These are phyloP conservation scores for Rhizopogon parksii DNA, from an alignment of 1,284 basidiomycete genomes.

Conservation along the genomic window DNA sequence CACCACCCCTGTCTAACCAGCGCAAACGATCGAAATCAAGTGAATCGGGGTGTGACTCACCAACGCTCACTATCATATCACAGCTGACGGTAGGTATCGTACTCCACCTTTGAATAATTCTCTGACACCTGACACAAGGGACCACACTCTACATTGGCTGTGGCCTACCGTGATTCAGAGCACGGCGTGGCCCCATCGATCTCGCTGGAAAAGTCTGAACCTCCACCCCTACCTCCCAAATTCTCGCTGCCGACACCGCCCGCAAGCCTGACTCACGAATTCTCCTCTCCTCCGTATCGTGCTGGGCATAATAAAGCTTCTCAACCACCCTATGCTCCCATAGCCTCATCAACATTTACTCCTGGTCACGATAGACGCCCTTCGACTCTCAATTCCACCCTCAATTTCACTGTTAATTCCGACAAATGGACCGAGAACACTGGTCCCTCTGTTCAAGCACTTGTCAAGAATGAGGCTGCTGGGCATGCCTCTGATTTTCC, in stretches of 20 bases:
- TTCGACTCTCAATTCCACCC: constrained; percentile 17
- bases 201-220: constrained; percentile 20
- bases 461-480: constrained; percentile 22
- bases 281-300: constrained; percentile 12
- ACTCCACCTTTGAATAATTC: constrained; percentile 24
- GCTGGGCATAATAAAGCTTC: constrained; percentile 15
- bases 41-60: constrained; percentile 26
- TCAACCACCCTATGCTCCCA: constrained; percentile 23
- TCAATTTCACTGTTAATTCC: constrained; percentile 22
- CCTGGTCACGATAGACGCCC: constrained; percentile 30
- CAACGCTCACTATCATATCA: constrained; percentile 18
- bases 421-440: constrained; percentile 24
- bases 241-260: constrained; percentile 26
- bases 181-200: constrained; percentile 4
- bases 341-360: constrained; percentile 23
- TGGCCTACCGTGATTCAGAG: constrained; percentile 10
- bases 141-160: constrained; percentile 20
- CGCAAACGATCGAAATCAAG: constrained; percentile 29
- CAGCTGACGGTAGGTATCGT: constrained; percentile 21
- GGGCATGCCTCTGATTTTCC: constrained; percentile 15
- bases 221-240: constrained; percentile 24
- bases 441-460: constrained; percentile 20
- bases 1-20: constrained; percentile 41
- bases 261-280: constrained; percentile 22
- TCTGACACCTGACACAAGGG: constrained; percentile 27